phyloP scores from a whole-genome alignment of 2,329 filamentous ascomycete genomes.

The Hypocrella siamensis region DNA sequence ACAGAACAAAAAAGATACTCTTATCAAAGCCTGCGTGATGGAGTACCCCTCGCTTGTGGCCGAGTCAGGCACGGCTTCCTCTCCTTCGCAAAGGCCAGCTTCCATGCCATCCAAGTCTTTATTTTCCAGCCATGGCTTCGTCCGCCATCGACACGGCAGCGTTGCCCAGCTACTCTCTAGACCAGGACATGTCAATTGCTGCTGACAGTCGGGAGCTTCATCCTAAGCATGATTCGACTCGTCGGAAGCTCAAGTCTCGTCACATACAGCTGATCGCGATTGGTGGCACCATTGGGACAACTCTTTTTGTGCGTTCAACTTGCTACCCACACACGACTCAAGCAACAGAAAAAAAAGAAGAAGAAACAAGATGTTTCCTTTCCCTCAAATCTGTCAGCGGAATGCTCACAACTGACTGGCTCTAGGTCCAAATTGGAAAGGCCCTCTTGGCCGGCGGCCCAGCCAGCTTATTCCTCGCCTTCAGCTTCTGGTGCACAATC shows the following conservation, averaged over 20 bases:
- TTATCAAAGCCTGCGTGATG: too few species aligned
- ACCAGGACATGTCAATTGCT: conserved; percentile 6
- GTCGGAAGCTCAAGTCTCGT: conserved; percentile 36
- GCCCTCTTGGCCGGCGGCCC: conserved; percentile 44
- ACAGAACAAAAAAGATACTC: too few species aligned
- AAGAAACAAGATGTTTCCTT: too few species aligned
- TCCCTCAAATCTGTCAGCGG: neutral
- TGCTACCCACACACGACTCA: too few species aligned
- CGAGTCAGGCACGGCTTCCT: too few species aligned
- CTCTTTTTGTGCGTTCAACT: conserved; percentile 35
- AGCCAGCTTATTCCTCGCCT: conserved; percentile 41
- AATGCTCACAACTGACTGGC: neutral
- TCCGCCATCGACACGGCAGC: conserved; percentile 6
- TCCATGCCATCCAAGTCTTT: neutral
- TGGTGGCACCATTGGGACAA: conserved; percentile 49
- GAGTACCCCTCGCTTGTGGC: too few species aligned
- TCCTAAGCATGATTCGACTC: conserved; percentile 17
- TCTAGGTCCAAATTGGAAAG: conserved; percentile 36
- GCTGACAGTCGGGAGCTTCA: neutral
- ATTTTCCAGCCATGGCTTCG: conserved; percentile 7
- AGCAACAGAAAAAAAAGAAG: too few species aligned
- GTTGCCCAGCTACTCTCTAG: conserved; percentile 10
- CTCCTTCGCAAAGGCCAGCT: too few species aligned
- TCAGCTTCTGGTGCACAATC: conserved; percentile 44
- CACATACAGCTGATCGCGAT: conserved; percentile 47